phyloP scores from a whole-genome alignment of 1,284 basidiomycete species.

The Meripilus lineatus region DNA sequence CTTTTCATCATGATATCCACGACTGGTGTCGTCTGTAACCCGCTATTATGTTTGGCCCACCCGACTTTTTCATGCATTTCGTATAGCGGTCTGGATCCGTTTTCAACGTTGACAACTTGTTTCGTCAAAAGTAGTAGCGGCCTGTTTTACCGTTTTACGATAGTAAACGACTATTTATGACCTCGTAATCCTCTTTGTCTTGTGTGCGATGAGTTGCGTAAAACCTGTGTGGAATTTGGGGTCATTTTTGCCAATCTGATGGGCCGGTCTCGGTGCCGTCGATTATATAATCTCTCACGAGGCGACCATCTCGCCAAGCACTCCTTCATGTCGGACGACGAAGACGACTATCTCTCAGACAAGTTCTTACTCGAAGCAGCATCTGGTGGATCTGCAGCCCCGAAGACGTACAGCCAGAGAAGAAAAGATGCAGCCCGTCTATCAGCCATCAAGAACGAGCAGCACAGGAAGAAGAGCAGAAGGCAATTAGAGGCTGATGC shows the following conservation, averaged over 20 bases:
- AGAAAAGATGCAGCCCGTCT: constrained; percentile 59
- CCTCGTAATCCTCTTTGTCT: too few relatives aligned
- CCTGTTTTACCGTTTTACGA: too few relatives aligned
- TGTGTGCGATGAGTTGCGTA: too few relatives aligned
- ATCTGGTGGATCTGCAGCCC: constrained; percentile 27
- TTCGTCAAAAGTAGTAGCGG: too few relatives aligned
- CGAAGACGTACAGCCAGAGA: constrained; percentile 62
- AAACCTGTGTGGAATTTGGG: too few relatives aligned
- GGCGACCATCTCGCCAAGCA: too few relatives aligned
- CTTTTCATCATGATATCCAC: constrained; percentile 4
- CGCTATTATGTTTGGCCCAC: constrained; percentile 5
- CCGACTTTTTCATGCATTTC: constrained; percentile 3
- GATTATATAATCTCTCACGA: constrained; percentile 10
- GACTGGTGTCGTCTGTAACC: constrained; percentile 2
- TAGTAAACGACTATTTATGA: constrained; percentile 10
- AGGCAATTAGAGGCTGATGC: constrained; percentile 71
- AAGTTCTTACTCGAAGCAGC: constrained; percentile 59
- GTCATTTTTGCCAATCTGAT: too few relatives aligned
- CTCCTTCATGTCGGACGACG: constrained; percentile 52
- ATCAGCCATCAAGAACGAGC: constrained; percentile 57
- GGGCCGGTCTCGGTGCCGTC: too few relatives aligned
- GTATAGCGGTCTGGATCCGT: constrained; percentile 39
- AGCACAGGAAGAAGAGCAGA: constrained; percentile 56
- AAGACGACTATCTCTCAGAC: constrained; percentile 82
- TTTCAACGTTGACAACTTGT: constrained; percentile 29